Percentiles rank a stretch among this genome's conserved stretches.
These are phyloP conservation scores for Phaseolus lunatus DNA, from an alignment of 306 rosid species.

Conservation along the genomic window DNA sequence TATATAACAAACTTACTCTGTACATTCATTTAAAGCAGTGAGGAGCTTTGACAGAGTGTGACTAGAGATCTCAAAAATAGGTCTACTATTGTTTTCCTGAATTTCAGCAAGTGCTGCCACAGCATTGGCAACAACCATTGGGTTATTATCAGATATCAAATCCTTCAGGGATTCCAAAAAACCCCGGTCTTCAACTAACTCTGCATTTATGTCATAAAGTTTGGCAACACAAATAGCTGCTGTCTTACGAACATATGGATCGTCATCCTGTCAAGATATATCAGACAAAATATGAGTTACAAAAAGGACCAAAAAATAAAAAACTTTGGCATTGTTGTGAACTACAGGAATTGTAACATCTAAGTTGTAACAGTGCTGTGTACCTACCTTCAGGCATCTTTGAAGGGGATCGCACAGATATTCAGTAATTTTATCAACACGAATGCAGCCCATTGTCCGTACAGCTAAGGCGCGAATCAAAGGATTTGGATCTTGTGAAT, in stretches of 20 bases:
- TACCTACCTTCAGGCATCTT: constrained; percentile 84
- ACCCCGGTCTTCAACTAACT: constrained; percentile 91
- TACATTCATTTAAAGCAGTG: constrained; percentile 90
- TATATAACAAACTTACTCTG: constrained; percentile 69
- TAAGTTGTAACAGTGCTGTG: constrained; percentile 2
- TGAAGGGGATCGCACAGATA: constrained; percentile 97
- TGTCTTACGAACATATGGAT: constrained; percentile 96
- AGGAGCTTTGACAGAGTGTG: constrained; percentile 88
- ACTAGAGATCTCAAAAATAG: constrained; percentile 80
- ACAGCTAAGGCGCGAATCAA: constrained; percentile 96
- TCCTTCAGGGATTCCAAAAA: constrained; percentile 87
- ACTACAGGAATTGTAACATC: constrained; percentile 8
- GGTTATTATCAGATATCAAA: constrained; percentile 92
- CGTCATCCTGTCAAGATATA: constrained; percentile 78
- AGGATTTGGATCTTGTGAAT: constrained; percentile 96
- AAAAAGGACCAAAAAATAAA: not conserved
- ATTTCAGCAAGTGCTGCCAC: constrained; percentile 93
- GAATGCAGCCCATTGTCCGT: constrained; percentile 97
- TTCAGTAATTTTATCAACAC: constrained; percentile 94
- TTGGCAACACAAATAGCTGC: constrained; percentile 97
- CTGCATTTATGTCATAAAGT: constrained; percentile 94
- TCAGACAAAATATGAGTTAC: constrained; percentile 24
- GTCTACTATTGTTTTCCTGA: constrained; percentile 76
- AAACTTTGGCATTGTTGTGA: constrained; percentile 3
- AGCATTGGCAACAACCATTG: constrained; percentile 96